Evolutionary conservation across 129 eudicot species (phyloP), one percentile per base, ranked within the genome.

Genomic region (Sambucus nigra): DNA sequence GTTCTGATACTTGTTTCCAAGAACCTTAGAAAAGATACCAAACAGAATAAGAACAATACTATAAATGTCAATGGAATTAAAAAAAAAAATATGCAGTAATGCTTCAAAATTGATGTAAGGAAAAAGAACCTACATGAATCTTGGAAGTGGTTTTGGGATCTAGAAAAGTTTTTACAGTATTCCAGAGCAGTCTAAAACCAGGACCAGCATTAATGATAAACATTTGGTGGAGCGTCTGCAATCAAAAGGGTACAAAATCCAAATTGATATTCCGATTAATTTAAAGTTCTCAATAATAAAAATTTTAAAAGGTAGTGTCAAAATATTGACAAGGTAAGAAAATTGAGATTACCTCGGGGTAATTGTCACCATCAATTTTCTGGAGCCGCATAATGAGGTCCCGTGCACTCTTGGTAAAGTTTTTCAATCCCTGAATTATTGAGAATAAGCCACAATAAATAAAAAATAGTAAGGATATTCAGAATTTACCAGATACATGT

Each of bases 81-180:
- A 35, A 35, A 35, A 35, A 35, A 35, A 2, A 35, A 35, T 61
- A 28, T 31, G 23, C 39, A 65, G 23, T 5, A 18, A 61, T 2
- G 11, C 13, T 39, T 50, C 25, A 11, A 22, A 21, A 39, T 5
- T 1, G 35, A 57, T 32, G 27, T 49, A 59, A 49, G 57, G 22
- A 53, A 17, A 51, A 23, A 15, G 15, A 26, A 59, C 73, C 31
- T 80, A 84, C 97, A 73, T 89, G 95, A 64, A 89, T 89, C 81
- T 89, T 89, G 35, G 97, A 84, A 51, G 92, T 77, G n/a, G 97
- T 88, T 69, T 78, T 88, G 49, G 97, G 97, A 64, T 88, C 94
- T 46, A 88, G 66, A 68, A 88, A 89, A 55, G 79, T 60, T 80
- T 78, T 89, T 25, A 89, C 83, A 41, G 97, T 84, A 65, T 65